Percentiles rank a stretch among this genome's conserved stretches.
Conservation (phyloP, 169 alveolate genomes). For the Prorocentrum cordatum region DNA sequence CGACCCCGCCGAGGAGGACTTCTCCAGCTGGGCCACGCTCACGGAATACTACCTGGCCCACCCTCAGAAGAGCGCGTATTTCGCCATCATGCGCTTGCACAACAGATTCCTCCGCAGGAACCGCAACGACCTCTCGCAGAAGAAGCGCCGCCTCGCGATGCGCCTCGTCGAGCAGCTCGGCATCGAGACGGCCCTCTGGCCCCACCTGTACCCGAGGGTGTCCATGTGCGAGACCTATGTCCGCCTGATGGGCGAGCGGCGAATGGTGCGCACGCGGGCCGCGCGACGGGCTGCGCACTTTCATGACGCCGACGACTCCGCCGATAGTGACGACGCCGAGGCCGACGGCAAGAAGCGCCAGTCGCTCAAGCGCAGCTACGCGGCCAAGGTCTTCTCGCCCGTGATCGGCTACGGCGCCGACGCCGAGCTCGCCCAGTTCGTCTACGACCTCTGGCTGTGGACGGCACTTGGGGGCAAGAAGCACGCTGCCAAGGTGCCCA, state of each 20-base stretch:
- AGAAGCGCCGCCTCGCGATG: background rate
- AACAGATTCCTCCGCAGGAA: too few species aligned
- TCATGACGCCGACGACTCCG: too few species aligned
- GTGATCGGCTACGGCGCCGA: constrained; percentile 25
- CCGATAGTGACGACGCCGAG: background rate
- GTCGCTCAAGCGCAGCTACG: background rate
- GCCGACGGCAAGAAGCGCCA: background rate
- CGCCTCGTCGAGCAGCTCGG: background rate
- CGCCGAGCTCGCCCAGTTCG: constrained; percentile 11
- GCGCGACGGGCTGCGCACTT: too few species aligned
- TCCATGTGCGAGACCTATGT: constrained; percentile 20
- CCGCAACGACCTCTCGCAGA: background rate
- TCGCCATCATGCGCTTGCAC: too few species aligned
- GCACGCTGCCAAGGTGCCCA: background rate
- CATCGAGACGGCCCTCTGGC: constrained; percentile 21
- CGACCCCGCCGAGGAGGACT: too few species aligned
- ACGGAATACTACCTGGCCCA: too few species aligned
- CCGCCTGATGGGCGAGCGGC: background rate
- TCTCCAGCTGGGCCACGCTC: too few species aligned
- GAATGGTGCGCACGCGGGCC: background rate
- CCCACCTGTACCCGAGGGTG: constrained; percentile 4
- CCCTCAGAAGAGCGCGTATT: too few species aligned
- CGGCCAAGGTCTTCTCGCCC: constrained; percentile 17
- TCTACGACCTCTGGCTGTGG: constrained; percentile 41
- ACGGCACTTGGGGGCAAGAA: background rate